Percentiles rank a stretch among this genome's conserved stretches.
Conservation (phyloP, 169 alveolate species). For the Plasmodium adleri region DNA sequence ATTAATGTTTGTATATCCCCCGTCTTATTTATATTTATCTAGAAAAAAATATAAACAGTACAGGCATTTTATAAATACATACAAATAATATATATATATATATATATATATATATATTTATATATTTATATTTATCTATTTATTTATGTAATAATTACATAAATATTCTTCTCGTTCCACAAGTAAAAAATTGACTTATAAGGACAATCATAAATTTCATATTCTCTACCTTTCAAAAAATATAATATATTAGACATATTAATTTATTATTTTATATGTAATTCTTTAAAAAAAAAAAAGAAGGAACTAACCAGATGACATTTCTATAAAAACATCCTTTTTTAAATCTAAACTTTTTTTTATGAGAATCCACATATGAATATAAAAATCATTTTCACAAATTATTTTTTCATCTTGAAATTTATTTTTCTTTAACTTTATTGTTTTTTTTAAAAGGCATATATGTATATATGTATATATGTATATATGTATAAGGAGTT, state of each 20-base stretch:
- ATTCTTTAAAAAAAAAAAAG: background rate
- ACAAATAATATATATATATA: too few relatives aligned
- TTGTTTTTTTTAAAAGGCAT: background rate
- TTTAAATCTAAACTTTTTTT: constrained; percentile 70
- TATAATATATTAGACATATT: background rate
- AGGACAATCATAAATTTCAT: constrained; percentile 42
- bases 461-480: background rate
- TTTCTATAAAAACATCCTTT: constrained; percentile 68
- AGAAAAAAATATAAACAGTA: background rate
- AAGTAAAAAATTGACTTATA: constrained; percentile 58
- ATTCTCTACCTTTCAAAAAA: constrained; percentile 55
- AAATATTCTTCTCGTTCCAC: constrained; percentile 74
- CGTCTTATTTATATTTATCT: constrained; percentile 48
- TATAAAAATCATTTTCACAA: constrained; percentile 29
- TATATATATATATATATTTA: too few relatives aligned
- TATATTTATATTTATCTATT: background rate
- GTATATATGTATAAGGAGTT: background rate
- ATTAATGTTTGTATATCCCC: constrained; percentile 27
- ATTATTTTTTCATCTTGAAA: constrained; percentile 23
- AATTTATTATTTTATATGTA: background rate
- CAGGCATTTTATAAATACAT: too few relatives aligned
- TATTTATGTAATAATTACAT: constrained; percentile 18
- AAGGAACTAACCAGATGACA: constrained; percentile 56
- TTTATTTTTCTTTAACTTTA: constrained; percentile 21
- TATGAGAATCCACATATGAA: constrained; percentile 74